Evolutionary conservation across 2,329 filamentous ascomycete genomes (phyloP).

Genomic region (Coniella vitis): DNA sequence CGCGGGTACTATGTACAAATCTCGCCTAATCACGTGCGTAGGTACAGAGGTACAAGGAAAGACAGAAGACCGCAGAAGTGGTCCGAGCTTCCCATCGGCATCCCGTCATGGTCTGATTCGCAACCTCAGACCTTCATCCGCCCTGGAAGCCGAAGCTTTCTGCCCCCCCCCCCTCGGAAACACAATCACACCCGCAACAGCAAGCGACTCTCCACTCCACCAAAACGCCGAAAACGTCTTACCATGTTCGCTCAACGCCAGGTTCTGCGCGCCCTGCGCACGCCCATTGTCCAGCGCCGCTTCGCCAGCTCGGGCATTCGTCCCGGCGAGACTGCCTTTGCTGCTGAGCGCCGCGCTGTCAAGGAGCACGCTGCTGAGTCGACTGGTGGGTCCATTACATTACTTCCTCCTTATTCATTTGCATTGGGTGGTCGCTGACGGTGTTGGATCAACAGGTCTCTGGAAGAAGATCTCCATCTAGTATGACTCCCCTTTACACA

Average conservation of each 20-base stretch:
- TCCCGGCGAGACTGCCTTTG: constrained; percentile 77
- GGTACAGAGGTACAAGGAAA: no score
- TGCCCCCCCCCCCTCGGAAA: no score
- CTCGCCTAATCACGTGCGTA: no score
- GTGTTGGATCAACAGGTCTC: constrained; percentile 54
- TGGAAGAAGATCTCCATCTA: constrained; percentile 96
- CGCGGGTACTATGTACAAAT: no score
- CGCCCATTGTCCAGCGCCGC: constrained; percentile 58
- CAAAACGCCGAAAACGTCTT: no score
- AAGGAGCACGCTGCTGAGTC: constrained; percentile 84
- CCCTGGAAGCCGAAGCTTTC: no score
- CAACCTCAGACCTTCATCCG: no score
- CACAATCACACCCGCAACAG: no score
- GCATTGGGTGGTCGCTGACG: constrained; percentile 25
- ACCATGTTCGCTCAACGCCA: constrained; percentile 59
- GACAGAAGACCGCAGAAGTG: neutral
- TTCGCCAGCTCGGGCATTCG: constrained; percentile 53
- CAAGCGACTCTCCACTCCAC: no score
- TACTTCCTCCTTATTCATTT: neutral
- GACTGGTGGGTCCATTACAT: constrained; percentile 57
- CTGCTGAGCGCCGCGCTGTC: constrained; percentile 83
- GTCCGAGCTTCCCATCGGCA: neutral
- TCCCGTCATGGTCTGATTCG: neutral
- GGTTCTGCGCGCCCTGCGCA: constrained; percentile 52
- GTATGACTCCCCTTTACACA: constrained; percentile 49